A percentile compares a stretch with the other conserved stretches of the same genome.
Conservation (phyloP, 768 basidiomycete species). For the Boletus eberwhitei region DNA sequence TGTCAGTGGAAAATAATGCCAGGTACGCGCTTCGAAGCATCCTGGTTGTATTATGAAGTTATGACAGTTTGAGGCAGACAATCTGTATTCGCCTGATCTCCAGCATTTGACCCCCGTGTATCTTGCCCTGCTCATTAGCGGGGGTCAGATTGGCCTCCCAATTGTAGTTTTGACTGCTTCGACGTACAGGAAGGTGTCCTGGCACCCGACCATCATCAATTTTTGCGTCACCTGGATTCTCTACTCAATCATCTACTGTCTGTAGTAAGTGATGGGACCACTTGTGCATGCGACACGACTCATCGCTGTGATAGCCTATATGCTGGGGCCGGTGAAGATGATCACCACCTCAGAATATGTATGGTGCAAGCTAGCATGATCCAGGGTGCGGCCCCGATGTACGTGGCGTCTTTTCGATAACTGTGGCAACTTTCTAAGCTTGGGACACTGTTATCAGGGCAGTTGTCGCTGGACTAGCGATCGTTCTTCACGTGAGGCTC, state of each 20-base stretch:
- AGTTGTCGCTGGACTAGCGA: slow-evolving; percentile 37
- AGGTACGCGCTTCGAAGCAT: slow-evolving; percentile 10
- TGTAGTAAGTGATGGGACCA: slow-evolving; percentile 41
- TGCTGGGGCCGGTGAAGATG: slow-evolving; percentile 20
- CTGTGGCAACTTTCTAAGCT: background rate
- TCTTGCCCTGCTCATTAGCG: slow-evolving; percentile 46
- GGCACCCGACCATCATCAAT: slow-evolving; percentile 54
- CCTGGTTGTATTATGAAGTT: background rate
- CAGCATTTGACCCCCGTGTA: slow-evolving; percentile 36
- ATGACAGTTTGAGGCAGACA: slow-evolving; percentile 3
- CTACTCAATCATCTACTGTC: slow-evolving; percentile 49
- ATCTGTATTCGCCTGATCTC: slow-evolving; percentile 19
- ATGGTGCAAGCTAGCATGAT: slow-evolving; percentile 51
- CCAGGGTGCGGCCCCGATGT: slow-evolving; percentile 55
- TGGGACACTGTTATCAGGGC: slow-evolving; percentile 32
- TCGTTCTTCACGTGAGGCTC: slow-evolving; percentile 40
- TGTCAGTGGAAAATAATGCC: slow-evolving; percentile 8
- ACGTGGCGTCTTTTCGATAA: slow-evolving; percentile 15
- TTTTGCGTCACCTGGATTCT: slow-evolving; percentile 56
- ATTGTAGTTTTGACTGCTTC: slow-evolving; percentile 45
- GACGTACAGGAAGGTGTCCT: slow-evolving; percentile 39
- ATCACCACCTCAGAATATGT: slow-evolving; percentile 38
- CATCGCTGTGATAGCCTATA: slow-evolving; percentile 32
- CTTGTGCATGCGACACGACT: slow-evolving; percentile 1
- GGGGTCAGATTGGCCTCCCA: slow-evolving; percentile 52